A percentile compares a stretch with the other conserved stretches of the same genome.
phyloP scores from a whole-genome alignment of 2,329 filamentous ascomycete species.

The Aureobasidium uvarum region DNA sequence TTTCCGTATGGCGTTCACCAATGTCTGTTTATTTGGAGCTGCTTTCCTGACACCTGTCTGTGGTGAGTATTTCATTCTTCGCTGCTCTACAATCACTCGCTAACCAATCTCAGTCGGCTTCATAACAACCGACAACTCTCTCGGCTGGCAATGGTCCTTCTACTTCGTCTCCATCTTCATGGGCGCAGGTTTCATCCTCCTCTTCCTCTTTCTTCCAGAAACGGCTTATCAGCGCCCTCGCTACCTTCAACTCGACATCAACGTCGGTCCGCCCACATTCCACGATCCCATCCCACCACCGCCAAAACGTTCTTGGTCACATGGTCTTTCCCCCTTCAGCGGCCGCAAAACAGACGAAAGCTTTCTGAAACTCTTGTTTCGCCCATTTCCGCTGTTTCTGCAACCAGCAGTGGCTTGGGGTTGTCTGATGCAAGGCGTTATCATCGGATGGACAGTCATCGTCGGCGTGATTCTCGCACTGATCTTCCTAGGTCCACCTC shows the following conservation, averaged over 20 bases:
- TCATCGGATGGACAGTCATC: constrained; percentile 95
- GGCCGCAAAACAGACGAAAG: constrained; percentile 76
- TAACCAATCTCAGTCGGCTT: constrained; percentile 61
- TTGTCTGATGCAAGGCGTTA: constrained; percentile 76
- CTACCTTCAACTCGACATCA: constrained; percentile 56
- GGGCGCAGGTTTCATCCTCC: constrained; percentile 63
- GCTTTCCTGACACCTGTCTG: constrained; percentile 80
- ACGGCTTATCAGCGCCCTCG: constrained; percentile 70
- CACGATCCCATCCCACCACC: background rate
- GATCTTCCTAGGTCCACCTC: constrained; percentile 75
- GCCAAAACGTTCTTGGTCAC: constrained; percentile 32
- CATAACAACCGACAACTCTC: constrained; percentile 60
- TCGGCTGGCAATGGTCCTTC: constrained; percentile 87
- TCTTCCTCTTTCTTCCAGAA: constrained; percentile 81
- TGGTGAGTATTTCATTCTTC: background rate
- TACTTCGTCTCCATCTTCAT: constrained; percentile 85
- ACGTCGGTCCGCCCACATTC: background rate
- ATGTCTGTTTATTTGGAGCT: constrained; percentile 67
- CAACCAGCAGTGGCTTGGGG: constrained; percentile 85
- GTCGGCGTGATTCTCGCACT: constrained; percentile 78
- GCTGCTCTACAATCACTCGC: background rate
- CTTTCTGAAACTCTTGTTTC: constrained; percentile 63
- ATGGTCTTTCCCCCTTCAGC: constrained; percentile 66
- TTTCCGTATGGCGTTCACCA: constrained; percentile 79
- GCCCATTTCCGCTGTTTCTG: constrained; percentile 77